Conservation (phyloP, 176 grass and related monocot species). For the Triticum timopheevii region DNA sequence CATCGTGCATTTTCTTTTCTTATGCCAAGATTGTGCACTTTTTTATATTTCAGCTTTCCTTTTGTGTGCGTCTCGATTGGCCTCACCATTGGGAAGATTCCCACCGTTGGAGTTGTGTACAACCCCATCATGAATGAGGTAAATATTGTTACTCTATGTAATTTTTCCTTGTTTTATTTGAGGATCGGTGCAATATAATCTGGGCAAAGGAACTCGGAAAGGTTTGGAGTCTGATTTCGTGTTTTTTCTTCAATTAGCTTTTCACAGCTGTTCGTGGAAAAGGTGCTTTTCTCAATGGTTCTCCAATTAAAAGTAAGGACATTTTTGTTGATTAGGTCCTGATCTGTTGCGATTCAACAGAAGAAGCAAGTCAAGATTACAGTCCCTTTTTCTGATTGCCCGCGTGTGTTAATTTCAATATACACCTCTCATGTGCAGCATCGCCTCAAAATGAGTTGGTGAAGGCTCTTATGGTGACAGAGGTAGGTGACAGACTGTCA, state of each 20-base stretch:
- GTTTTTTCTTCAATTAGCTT: slow-evolving; percentile 47
- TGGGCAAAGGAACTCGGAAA: neutral
- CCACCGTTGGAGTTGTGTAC: slow-evolving; percentile 81
- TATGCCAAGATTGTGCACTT: neutral
- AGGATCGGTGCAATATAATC: slow-evolving; percentile 10
- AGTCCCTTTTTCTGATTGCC: neutral
- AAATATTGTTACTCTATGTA: neutral
- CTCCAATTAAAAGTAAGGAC: slow-evolving; percentile 76
- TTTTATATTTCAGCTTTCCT: slow-evolving; percentile 59
- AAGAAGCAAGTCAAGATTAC: neutral
- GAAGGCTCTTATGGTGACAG: slow-evolving; percentile 97
- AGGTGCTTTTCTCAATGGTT: slow-evolving; percentile 89
- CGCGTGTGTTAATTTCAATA: neutral
- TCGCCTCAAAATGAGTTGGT: slow-evolving; percentile 86
- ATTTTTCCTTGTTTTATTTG: neutral
- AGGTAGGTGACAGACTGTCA: slow-evolving; percentile 41
- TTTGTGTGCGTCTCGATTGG: slow-evolving; percentile 97
- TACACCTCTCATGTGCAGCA: slow-evolving; percentile 49
- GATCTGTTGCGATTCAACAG: neutral
- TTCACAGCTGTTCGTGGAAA: slow-evolving; percentile 80
- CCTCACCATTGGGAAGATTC: slow-evolving; percentile 80
- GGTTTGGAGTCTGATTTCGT: neutral
- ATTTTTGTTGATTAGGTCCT: slow-evolving; percentile 8
- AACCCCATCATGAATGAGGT: slow-evolving; percentile 97
- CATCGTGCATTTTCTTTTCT: neutral